phyloP scores from a whole-genome alignment of 2,329 filamentous ascomycete genomes.

The Colletotrichum tamarilloi region DNA sequence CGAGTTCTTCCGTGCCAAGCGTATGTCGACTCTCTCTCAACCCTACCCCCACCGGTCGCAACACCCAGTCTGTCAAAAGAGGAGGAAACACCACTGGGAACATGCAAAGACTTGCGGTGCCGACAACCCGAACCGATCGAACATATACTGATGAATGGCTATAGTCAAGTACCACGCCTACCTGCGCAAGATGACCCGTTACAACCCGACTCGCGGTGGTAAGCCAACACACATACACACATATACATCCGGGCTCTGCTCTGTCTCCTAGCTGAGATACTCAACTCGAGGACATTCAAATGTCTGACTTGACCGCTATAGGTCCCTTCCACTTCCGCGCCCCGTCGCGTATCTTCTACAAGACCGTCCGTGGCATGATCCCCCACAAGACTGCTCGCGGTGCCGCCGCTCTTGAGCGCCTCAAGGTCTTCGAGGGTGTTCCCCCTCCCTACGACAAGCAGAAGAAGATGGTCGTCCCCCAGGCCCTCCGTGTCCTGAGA shows the following conservation, averaged over 20 bases:
- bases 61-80: slow-evolving; percentile 14
- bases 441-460: slow-evolving; percentile 99
- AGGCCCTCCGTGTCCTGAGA: slow-evolving; percentile 95
- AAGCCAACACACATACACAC: slow-evolving; percentile 53
- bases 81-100: background rate
- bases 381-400: slow-evolving; percentile 99
- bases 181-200: slow-evolving; percentile 99
- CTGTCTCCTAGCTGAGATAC: slow-evolving; percentile 35
- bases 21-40: slow-evolving; percentile 73
- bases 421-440: slow-evolving; percentile 99
- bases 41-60: slow-evolving; percentile 16
- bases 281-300: slow-evolving; percentile 16
- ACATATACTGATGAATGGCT: slow-evolving; percentile 59
- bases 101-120: background rate
- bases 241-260: slow-evolving; percentile 27
- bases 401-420: slow-evolving; percentile 94
- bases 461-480: slow-evolving; percentile 99
- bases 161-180: slow-evolving; percentile 99
- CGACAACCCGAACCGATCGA: background rate
- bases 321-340: slow-evolving; percentile 99
- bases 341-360: slow-evolving; percentile 99
- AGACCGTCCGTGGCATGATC: slow-evolving; percentile 99
- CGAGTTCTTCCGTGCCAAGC: slow-evolving; percentile 99
- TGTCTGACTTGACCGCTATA: slow-evolving; percentile 55
- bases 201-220: slow-evolving; percentile 99